Percentiles rank a stretch among this genome's conserved stretches.
These are phyloP conservation scores for Talaromyces sp. DNA, from an alignment of 2,329 filamentous ascomycete genomes.

Conservation along the genomic window DNA sequence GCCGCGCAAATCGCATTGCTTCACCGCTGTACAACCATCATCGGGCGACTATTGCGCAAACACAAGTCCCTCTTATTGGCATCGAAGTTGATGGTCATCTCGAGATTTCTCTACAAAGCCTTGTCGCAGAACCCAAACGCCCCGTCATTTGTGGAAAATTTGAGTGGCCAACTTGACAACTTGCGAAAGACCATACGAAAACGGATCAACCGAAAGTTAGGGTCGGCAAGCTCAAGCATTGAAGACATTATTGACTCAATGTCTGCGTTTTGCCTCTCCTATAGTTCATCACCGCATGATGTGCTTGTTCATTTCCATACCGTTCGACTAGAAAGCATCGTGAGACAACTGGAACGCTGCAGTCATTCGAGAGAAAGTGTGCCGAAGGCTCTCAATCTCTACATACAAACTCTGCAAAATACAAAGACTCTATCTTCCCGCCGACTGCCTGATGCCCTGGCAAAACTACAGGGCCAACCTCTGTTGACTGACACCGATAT, in stretches of 20 bases:
- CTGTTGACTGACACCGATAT: constrained; percentile 69
- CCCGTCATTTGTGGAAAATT: constrained; percentile 54
- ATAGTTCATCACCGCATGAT: constrained; percentile 73
- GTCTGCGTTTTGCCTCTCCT: constrained; percentile 75
- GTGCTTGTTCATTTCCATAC: constrained; percentile 73
- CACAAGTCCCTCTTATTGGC: constrained; percentile 49
- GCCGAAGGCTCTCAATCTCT: constrained; percentile 63
- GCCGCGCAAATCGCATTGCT: constrained; percentile 55
- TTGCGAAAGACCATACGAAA: constrained; percentile 61
- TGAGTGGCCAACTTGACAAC: constrained; percentile 58
- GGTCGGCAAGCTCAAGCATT: constrained; percentile 36
- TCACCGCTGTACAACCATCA: constrained; percentile 49
- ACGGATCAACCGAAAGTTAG: constrained; percentile 54
- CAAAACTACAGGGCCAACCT: constrained; percentile 61
- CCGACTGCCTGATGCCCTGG: constrained; percentile 64
- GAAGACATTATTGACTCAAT: constrained; percentile 63
- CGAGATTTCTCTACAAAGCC: constrained; percentile 68
- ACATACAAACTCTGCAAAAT: constrained; percentile 69
- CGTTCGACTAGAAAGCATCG: constrained; percentile 65
- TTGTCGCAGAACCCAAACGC: constrained; percentile 51
- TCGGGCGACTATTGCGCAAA: constrained; percentile 49
- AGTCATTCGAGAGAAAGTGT: constrained; percentile 49
- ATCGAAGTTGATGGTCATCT: constrained; percentile 70
- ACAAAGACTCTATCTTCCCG: constrained; percentile 71
- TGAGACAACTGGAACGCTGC: constrained; percentile 52